phyloP scores from a whole-genome alignment of 169 alveolate species.

The Babesia divergens region DNA sequence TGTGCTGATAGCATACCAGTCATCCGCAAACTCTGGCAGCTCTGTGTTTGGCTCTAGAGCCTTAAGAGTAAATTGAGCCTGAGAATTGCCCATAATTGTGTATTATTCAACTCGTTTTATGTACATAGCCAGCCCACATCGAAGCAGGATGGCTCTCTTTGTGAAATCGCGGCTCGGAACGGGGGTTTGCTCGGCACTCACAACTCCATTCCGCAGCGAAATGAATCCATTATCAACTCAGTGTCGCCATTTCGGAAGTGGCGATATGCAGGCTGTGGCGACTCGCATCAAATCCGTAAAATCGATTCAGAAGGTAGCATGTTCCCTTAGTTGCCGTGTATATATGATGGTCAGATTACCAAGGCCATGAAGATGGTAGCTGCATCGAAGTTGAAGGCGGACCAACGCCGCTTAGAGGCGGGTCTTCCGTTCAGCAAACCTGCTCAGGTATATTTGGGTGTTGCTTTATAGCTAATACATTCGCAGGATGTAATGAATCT shows the following conservation, averaged over 20 bases:
- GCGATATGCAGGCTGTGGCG: conserved; percentile 77
- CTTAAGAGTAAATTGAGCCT: too few relatives aligned
- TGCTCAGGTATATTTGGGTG: conserved; percentile 55
- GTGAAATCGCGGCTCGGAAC: not conserved
- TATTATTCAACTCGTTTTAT: too few relatives aligned
- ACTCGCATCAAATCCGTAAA: conserved; percentile 89
- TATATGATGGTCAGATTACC: conserved; percentile 42
- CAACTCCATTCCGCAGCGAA: conserved; percentile 17
- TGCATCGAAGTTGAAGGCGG: conserved; percentile 91
- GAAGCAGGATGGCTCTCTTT: conserved; percentile 2
- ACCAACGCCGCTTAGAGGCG: conserved; percentile 78
- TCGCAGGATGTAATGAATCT: conserved; percentile 62
- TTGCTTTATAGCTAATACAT: too few relatives aligned
- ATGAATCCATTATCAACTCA: conserved; percentile 1
- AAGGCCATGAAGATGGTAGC: conserved; percentile 96
- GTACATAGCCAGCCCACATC: conserved; percentile 1
- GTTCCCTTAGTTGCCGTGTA: not conserved
- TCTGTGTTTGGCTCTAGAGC: not conserved
- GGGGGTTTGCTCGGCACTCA: conserved; percentile 14
- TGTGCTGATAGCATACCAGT: not conserved
- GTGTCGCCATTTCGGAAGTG: conserved; percentile 70
- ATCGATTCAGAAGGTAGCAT: conserved; percentile 87
- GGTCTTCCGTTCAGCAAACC: conserved; percentile 76
- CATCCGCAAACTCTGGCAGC: not conserved
- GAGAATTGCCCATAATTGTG: too few relatives aligned